Evolutionary conservation across 768 basidiomycete genomes (phyloP).

Genomic region (Chalciporus chontae): DNA sequence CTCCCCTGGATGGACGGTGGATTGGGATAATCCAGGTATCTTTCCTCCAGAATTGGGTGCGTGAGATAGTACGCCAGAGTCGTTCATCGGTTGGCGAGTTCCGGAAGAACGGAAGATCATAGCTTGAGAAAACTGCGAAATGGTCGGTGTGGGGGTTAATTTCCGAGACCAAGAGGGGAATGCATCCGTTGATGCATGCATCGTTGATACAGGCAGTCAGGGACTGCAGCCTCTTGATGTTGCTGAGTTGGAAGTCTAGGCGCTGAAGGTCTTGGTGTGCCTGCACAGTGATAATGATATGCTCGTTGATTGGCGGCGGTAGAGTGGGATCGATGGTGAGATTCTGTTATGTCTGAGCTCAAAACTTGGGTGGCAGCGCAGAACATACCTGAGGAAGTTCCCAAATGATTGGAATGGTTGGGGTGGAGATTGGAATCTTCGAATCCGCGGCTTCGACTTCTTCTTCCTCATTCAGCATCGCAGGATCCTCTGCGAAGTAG

Average conservation of each 20-base stretch:
- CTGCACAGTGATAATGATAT: not conserved
- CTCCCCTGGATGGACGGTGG: too few relatives aligned
- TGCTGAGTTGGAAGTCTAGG: constrained; percentile 3
- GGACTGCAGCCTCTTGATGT: constrained; percentile 7
- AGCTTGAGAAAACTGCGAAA: not conserved
- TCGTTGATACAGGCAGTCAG: constrained; percentile 9
- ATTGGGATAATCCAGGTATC: constrained; percentile 21
- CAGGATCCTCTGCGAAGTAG: not conserved
- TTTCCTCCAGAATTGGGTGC: constrained; percentile 31
- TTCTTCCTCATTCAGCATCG: not conserved
- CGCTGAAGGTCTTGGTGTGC: not conserved
- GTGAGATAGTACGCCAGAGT: not conserved
- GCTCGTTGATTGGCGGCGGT: not conserved
- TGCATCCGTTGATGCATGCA: constrained; percentile 15
- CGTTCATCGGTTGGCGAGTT: too few relatives aligned
- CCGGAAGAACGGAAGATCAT: too few relatives aligned
- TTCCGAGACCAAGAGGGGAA: constrained; percentile 1
- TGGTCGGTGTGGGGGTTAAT: not conserved
- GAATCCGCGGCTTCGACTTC: not conserved
- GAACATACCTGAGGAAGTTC: not conserved
- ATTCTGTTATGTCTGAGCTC: not conserved
- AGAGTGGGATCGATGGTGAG: not conserved
- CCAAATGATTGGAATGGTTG: not conserved
- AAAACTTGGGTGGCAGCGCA: not conserved
- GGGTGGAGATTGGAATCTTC: not conserved